Percentiles rank a stretch among this genome's conserved stretches.
Evolutionary conservation across 2,329 filamentous ascomycete genomes (phyloP).

Genomic region (Epichloe baconii): DNA sequence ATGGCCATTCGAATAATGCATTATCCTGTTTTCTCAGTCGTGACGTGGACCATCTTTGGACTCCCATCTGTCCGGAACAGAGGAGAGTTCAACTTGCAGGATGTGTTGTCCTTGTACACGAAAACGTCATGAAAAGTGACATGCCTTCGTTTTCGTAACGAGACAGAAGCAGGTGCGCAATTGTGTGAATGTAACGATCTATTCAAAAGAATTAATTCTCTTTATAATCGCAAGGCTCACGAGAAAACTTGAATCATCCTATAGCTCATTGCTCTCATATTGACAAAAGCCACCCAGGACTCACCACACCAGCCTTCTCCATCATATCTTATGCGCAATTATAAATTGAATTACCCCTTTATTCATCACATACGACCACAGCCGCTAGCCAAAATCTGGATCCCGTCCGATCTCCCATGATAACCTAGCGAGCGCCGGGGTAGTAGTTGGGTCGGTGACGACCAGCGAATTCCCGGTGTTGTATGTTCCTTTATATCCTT

Average conservation of each 20-base stretch:
- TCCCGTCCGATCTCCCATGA: conserved; percentile 3
- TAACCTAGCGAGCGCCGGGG: conserved; percentile 1
- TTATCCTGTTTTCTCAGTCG: not conserved
- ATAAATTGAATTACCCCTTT: too few species aligned
- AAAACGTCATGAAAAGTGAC: too few species aligned
- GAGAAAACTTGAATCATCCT: too few species aligned
- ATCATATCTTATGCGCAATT: too few species aligned
- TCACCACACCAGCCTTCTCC: too few species aligned
- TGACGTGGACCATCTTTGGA: not conserved
- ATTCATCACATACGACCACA: not conserved
- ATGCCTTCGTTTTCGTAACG: too few species aligned
- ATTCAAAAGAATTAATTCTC: too few species aligned
- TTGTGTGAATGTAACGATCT: too few species aligned
- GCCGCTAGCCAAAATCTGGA: not conserved
- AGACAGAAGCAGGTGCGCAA: too few species aligned
- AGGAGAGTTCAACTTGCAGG: not conserved
- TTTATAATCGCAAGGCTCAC: too few species aligned
- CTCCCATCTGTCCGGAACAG: not conserved
- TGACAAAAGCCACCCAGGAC: too few species aligned
- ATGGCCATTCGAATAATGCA: not conserved
- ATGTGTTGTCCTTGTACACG: not conserved
- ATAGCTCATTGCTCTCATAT: too few species aligned
- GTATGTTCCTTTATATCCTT: not conserved
- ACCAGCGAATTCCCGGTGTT: conserved; percentile 5
- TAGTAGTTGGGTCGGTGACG: conserved; percentile 6